Evolutionary conservation across 2,329 filamentous ascomycete species (phyloP), one percentile per base, ranked within the genome.

Genomic region (Ilyonectria robusta): DNA sequence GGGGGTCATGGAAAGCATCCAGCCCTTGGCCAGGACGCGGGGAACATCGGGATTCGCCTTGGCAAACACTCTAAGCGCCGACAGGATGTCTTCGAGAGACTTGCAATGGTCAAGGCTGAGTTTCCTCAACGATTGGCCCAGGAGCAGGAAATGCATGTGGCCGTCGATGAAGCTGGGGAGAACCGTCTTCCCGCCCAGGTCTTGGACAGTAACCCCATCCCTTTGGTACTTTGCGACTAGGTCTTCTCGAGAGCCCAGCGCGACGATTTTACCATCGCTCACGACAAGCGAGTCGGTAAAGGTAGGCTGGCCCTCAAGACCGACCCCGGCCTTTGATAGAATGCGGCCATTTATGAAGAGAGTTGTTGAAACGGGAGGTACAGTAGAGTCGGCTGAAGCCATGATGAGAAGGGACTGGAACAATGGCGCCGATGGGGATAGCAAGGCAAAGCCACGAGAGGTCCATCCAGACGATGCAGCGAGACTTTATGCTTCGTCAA

Each of bases 1-100:
- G 0, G 78, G 80, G 0, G 82, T 84, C 79, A 83, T 80, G 3
- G 79, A 81, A 62, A 85, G 84, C 79, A 84, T 86, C 87, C 87
- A 89, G 19, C 85, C 84, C 58, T 81, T 81, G 68, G 84, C 86
- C 35, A 87, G 78, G 46, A 89, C 84, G 8, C 86, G 81, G 6
- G 81, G 76, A 3, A 83, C 81, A 2, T 81, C 71, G 0, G 85
- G 84, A 87, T 61, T 61, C 5, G 29, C 35, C 7, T 11, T n/a
- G 9, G 62, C 57, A 37, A 56, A 65, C 3, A 44, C 35, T 23
- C 19, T 51, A 19, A 60, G 48, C 6, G 31, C 47, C 10, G 13
- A 15, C n/a, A 44, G 54, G n/a, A 66, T 66, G 19, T 66, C 63
- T 2, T 62, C 51, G 3, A 62, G 23, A 2, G 23, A 19, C 11